Percentiles rank a stretch among this genome's conserved stretches.
These are phyloP conservation scores for Lactifluus rugatus DNA, from an alignment of 768 basidiomycete species.

Conservation along the genomic window DNA sequence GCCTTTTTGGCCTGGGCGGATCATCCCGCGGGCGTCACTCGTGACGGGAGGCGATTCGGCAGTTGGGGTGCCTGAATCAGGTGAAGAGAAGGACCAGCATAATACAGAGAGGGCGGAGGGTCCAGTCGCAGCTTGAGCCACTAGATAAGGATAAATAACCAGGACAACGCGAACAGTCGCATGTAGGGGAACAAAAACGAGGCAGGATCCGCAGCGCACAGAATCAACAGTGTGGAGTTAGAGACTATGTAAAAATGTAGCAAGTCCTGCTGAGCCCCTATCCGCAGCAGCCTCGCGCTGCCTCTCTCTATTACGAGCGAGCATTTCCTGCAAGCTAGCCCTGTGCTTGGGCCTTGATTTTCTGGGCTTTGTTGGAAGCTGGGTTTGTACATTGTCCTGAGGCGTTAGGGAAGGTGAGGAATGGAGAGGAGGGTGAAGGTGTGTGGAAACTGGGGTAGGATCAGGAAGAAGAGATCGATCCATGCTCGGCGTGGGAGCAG, in stretches of 20 bases:
- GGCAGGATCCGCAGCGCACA: background rate
- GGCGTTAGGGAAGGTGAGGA: background rate
- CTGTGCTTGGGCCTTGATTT: conserved; percentile 42
- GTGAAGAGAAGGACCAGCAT: background rate
- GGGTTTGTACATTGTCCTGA: background rate
- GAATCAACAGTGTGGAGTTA: background rate
- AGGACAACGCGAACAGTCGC: background rate
- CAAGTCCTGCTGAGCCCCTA: conserved; percentile 2
- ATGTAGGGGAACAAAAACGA: background rate
- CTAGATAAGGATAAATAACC: background rate
- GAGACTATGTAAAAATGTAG: conserved; percentile 12
- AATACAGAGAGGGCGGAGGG: background rate
- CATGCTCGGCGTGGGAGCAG: conserved; percentile 3
- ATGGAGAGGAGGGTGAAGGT: background rate
- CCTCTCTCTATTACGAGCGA: conserved; percentile 50
- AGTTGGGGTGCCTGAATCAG: too few relatives aligned
- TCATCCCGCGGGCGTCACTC: conserved; percentile 27
- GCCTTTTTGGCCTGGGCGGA: conserved; percentile 56
- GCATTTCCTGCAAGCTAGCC: conserved; percentile 49
- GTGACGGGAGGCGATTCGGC: conserved; percentile 33
- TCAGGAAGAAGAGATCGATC: background rate
- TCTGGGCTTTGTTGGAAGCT: background rate
- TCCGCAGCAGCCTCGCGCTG: conserved; percentile 29
- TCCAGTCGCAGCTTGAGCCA: background rate
- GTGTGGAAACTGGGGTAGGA: conserved; percentile 1